Percentiles rank a stretch among this genome's conserved stretches.
Conservation (phyloP, 305 asterid genomes). For the Lippia alba region DNA sequence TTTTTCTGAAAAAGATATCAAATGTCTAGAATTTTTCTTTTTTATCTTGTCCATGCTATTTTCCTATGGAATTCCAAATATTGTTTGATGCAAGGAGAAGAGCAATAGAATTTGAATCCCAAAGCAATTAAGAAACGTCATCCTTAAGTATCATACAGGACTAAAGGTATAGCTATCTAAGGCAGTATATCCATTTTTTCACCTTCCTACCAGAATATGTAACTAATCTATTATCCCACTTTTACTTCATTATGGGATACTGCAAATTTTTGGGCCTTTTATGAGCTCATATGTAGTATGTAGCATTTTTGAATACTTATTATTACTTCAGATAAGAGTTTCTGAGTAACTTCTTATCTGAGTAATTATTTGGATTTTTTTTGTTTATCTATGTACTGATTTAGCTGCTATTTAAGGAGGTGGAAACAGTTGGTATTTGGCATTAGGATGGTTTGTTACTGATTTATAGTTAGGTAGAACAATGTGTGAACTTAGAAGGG, state of each 20-base stretch:
- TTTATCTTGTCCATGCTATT: not conserved
- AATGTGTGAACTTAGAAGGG: constrained; percentile 9
- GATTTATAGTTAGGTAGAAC: not conserved
- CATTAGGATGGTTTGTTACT: not conserved
- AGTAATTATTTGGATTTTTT: not conserved
- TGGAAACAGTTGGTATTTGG: not conserved
- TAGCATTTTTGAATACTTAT: constrained; percentile 14
- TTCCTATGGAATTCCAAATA: constrained; percentile 9
- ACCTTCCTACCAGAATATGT: constrained; percentile 9
- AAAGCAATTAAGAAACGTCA: constrained; percentile 5
- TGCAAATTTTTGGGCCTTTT: constrained; percentile 12
- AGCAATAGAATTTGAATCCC: constrained; percentile 1
- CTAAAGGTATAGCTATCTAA: not conserved
- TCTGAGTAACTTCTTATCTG: not conserved
- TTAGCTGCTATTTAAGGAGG: constrained; percentile 15
- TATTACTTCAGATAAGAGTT: not conserved
- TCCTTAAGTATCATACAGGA: constrained; percentile 1
- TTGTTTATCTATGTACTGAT: not conserved
- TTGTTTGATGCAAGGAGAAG: constrained; percentile 16
- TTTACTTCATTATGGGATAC: not conserved
- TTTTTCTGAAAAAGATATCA: not conserved
- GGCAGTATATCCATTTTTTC: constrained; percentile 6
- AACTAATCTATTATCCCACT: constrained; percentile 2
- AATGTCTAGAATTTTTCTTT: no score
- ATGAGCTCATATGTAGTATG: not conserved